Conservation (phyloP, 2,329 filamentous ascomycete genomes). For the Mycogone perniciosa region DNA sequence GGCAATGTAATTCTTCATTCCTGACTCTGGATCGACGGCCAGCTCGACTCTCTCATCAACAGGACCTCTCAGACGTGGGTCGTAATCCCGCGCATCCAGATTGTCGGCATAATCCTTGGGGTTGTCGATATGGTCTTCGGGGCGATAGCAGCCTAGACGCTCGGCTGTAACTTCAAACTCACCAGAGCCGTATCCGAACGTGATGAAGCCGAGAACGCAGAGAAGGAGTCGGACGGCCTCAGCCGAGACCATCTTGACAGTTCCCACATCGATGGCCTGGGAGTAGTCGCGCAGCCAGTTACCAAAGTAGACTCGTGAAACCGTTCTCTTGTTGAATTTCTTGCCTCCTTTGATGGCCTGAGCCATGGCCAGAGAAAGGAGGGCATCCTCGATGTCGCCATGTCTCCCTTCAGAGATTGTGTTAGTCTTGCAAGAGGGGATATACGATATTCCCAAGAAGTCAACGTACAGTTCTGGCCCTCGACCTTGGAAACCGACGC, state of each 20-base stretch:
- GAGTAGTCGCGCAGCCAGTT: conserved; percentile 95
- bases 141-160: conserved; percentile 74
- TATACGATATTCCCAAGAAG: neutral
- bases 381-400: conserved; percentile 88
- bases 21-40: conserved; percentile 65
- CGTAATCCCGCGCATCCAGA: conserved; percentile 74
- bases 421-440: neutral
- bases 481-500: conserved; percentile 73
- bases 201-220: conserved; percentile 85
- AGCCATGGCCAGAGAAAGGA: conserved; percentile 62
- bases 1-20: conserved; percentile 92
- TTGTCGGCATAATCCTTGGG: conserved; percentile 88
- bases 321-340: conserved; percentile 82
- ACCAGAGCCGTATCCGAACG: conserved; percentile 74
- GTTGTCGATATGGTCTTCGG: conserved; percentile 71
- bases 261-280: conserved; percentile 88
- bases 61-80: conserved; percentile 72
- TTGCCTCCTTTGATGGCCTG: conserved; percentile 51
- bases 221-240: conserved; percentile 87
- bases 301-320: conserved; percentile 89
- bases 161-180: conserved; percentile 83
- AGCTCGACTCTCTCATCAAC: conserved; percentile 75
- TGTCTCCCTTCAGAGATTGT: conserved; percentile 55
- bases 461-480: conserved; percentile 66
- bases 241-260: conserved; percentile 81